Conservation (phyloP, 108 stramenopile genomes). For the Pelagomonas calceolata region DNA sequence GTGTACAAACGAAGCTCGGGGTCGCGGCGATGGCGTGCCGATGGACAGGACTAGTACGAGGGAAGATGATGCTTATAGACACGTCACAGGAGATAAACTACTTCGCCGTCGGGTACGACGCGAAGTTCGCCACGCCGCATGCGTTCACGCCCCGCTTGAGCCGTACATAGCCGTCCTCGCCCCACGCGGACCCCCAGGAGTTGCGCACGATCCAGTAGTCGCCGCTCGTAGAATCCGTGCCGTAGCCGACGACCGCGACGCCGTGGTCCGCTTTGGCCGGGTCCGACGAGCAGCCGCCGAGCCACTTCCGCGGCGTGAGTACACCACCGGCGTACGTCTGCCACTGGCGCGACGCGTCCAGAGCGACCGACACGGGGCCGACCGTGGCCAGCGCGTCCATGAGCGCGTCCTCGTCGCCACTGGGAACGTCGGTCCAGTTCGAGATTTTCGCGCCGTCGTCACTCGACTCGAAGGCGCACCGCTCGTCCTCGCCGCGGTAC, state of each 20-base stretch:
- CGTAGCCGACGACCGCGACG: constrained; percentile 45
- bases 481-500: constrained; percentile 26
- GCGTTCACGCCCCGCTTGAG: constrained; percentile 22
- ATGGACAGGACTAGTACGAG: too few species aligned
- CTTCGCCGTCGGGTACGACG: too few species aligned
- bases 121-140: constrained; percentile 22
- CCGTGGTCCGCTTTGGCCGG: constrained; percentile 41
- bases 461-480: neutral
- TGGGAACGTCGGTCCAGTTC: constrained; percentile 1
- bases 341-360: constrained; percentile 25
- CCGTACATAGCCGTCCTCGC: constrained; percentile 34
- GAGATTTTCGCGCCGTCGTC: neutral
- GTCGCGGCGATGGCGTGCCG: too few species aligned
- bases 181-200: constrained; percentile 42
- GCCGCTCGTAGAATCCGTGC: constrained; percentile 26
- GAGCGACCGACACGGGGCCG: constrained; percentile 38
- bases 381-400: constrained; percentile 2
- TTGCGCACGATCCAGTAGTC: constrained; percentile 40
- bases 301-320: neutral
- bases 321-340: constrained; percentile 7
- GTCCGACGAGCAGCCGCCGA: constrained; percentile 11
- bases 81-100: too few species aligned
- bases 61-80: too few species aligned
- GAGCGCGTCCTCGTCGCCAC: constrained; percentile 9
- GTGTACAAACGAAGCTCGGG: too few species aligned